Base-by-base conservation (phyloP, 1,139 yeast genomes). In the Pichia sp. region DNA sequence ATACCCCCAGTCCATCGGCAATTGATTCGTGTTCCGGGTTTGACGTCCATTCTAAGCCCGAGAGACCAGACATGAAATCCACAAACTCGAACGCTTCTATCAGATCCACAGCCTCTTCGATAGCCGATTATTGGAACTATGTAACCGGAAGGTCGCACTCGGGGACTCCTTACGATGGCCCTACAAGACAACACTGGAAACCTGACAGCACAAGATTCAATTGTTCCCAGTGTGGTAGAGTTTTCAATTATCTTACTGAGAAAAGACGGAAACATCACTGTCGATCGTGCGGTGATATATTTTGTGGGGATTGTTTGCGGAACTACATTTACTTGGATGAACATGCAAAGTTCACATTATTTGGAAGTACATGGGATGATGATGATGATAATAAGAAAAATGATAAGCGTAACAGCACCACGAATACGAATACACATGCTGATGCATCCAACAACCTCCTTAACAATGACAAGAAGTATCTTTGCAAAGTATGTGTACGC, bases 231-330 rank as follows among this genome's bases (percentile, higher is more conserved):
- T 87, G 96, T 60, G 63, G 67, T 40, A 71, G 71, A 58, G 56
- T 70, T 39, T 74, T 83, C 58, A 75, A 83, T 33, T 77, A 82
- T 52, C 74, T 85, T 58, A 94, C 87, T 2, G 51, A 48, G 22
- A 46, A 40, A 8, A 40, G 60, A 50, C 72, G 97, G 45, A 75
- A 93, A 41, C 97, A 88, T 55, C 97, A 88, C 60, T 88, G 97
- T 56, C 72, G 97, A 35, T 80, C 84, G 53, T 88, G 97, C 63
- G 97, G 97, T 15, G 94, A 86, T 22, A 73, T 88, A 12, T 88
- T 81, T 54, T 88, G 97, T 60, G 78, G 79, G 35, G 81, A 77
- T 40, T 77, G 76, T 46, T 64, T 77, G 8, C 63, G 67, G 21
- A 77, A 74, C 50, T 71, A 49, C 27, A 50, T 73, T 25, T 73